A percentile compares a stretch with the other conserved stretches of the same genome.
These are phyloP conservation scores for Sordariomycetes sp. DNA, from an alignment of 2,329 filamentous ascomycete genomes.

Conservation along the genomic window DNA sequence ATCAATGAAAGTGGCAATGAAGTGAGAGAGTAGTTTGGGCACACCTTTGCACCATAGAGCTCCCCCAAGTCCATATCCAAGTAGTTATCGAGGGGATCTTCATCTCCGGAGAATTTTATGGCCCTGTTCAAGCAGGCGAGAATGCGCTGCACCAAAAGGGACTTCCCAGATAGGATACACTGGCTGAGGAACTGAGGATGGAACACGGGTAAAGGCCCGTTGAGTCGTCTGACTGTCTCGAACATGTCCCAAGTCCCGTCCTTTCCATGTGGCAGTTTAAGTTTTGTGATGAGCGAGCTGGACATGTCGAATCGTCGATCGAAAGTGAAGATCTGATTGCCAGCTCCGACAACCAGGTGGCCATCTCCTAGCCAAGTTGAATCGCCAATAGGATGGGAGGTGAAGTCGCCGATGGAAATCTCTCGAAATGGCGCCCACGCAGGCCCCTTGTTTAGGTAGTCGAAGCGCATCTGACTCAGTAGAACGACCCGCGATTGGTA, in stretches of 20 bases:
- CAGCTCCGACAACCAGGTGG: conserved; percentile 74
- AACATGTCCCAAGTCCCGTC: conserved; percentile 57
- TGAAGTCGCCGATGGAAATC: conserved; percentile 67
- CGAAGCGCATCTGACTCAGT: conserved; percentile 77
- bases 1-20: background rate
- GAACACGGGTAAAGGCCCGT: conserved; percentile 78
- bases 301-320: conserved; percentile 59
- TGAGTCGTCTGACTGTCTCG: conserved; percentile 68
- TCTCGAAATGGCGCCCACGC: conserved; percentile 80
- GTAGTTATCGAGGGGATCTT: conserved; percentile 68
- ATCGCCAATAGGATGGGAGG: conserved; percentile 83
- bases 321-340: conserved; percentile 82
- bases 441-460: conserved; percentile 79
- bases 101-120: conserved; percentile 72
- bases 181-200: conserved; percentile 86
- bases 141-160: conserved; percentile 55
- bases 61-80: conserved; percentile 50
- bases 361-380: conserved; percentile 84
- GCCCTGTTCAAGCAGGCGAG: conserved; percentile 59
- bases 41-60: conserved; percentile 31
- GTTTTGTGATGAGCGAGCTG: conserved; percentile 40
- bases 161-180: conserved; percentile 72
- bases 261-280: conserved; percentile 32
- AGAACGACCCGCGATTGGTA: conserved; percentile 78
- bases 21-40: background rate